Percentiles rank a stretch among this genome's conserved stretches.
These are phyloP conservation scores for Colletotrichum australisinense DNA, from an alignment of 2,329 filamentous ascomycete species.

Conservation along the genomic window DNA sequence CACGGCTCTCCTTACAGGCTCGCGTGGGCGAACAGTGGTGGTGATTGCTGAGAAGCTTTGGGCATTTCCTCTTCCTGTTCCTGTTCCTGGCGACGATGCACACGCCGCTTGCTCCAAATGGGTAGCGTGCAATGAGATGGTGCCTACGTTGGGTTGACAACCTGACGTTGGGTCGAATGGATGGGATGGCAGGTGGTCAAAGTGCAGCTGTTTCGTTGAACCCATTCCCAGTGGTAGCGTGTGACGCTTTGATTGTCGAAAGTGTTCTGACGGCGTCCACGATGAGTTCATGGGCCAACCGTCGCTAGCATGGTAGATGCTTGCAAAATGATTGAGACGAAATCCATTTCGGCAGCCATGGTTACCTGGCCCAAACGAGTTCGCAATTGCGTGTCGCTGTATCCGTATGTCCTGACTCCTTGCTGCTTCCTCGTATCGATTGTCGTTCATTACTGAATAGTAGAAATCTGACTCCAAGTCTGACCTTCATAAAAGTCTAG, in stretches of 20 bases:
- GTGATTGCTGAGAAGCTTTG: background rate
- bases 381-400: background rate
- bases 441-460: background rate
- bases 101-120: conserved; percentile 6
- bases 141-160: background rate
- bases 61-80: conserved; percentile 3
- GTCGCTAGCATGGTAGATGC: conserved; percentile 2
- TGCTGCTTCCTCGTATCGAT: background rate
- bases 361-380: background rate
- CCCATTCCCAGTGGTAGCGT: background rate
- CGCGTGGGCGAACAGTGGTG: background rate
- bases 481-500: background rate
- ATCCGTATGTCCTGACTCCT: background rate
- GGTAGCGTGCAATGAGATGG: background rate
- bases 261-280: background rate
- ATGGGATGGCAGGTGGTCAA: conserved; percentile 21
- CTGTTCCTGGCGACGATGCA: background rate
- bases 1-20: conserved; percentile 4
- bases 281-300: background rate
- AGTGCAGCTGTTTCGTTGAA: conserved; percentile 16
- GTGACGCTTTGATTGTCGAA: background rate
- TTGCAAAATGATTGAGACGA: background rate
- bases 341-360: background rate
- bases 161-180: background rate
- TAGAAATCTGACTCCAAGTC: background rate